Evolutionary conservation across 2,329 filamentous ascomycete species (phyloP), one percentile per base, ranked within the genome.

Genomic region (Coleophoma cylindrospora): DNA sequence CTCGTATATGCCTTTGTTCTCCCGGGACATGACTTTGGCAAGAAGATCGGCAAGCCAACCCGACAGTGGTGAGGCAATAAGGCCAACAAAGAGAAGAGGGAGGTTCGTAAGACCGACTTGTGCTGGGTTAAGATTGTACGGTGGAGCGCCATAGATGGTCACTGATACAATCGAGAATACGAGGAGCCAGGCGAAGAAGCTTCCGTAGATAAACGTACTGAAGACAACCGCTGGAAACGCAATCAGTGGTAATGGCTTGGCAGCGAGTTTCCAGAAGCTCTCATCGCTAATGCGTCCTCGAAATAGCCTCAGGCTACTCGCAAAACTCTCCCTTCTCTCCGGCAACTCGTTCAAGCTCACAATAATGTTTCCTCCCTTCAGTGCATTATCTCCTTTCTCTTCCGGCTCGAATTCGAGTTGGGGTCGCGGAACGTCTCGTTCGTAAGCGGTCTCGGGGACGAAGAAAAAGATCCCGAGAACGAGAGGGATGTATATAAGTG

Each of bases 241-340:
- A 56, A 77, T 72, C 44, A 79, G 66, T 4, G 75, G 69, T 34
- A 79, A 64, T 0, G 76, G 76, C 1, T 74, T 69, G 50, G 68
- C 62, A 17, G 63, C 50, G 10, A 70, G 65, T 40, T 67, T 64
- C 47, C 70, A 55, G 34, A 72, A 62, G 40, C 64, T 66, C 38
- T 70, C 68, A 27, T 67, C 52, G 2, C 63, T 65, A 49, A 68
- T 64, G 5, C 63, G 66, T 41, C 69, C 70, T n/a, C 64, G 68
- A 54, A 70, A 70, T 22, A 73, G 58, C 4, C 60, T 58, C 7
- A 70, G 55, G 22, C 66, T 61, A 45, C 71, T 65, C 11, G 56
- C 37, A 46, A 65, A 68, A 1, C 67, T 67, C 52, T 70, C 70
- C 15, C 54, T 51, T 13, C 47, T 45, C 17, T 62, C 61, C 10